A percentile compares a stretch with the other conserved stretches of the same genome.
Evolutionary conservation across 305 asterid species (phyloP).

Genomic region (Rubia peregrina): DNA sequence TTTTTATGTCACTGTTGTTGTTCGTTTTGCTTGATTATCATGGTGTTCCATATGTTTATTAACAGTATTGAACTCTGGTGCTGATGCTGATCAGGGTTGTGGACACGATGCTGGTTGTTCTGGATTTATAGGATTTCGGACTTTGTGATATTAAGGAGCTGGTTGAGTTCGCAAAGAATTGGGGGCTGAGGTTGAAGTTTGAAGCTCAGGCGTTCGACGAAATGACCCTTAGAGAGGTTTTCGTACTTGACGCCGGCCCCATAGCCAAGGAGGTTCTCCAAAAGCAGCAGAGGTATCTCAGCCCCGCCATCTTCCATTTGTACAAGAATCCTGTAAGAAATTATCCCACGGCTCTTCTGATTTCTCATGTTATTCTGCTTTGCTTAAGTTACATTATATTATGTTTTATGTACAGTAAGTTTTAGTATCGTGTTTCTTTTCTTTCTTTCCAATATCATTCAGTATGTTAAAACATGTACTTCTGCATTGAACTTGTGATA

Average conservation of each 20-base stretch:
- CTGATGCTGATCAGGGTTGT: slow-evolving; percentile 36
- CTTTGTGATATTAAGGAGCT: slow-evolving; percentile 22
- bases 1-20: too few relatives aligned
- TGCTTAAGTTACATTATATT: slow-evolving; percentile 4
- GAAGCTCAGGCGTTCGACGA: too few relatives aligned
- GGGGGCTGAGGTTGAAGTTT: too few relatives aligned
- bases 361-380: slow-evolving; percentile 11
- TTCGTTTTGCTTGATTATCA: too few relatives aligned
- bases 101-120: slow-evolving; percentile 51
- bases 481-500: slow-evolving; percentile 13
- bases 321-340: too few relatives aligned
- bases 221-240: too few relatives aligned
- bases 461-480: background rate
- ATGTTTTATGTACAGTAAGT: background rate
- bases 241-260: too few relatives aligned
- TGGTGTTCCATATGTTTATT: too few relatives aligned
- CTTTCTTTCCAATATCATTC: background rate
- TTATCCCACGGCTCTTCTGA: slow-evolving; percentile 10
- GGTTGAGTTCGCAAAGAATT: too few relatives aligned
- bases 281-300: too few relatives aligned
- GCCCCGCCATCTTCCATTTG: slow-evolving; percentile 1
- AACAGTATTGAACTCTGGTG: slow-evolving; percentile 28
- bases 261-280: too few relatives aligned
- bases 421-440: background rate
- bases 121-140: slow-evolving; percentile 30